phyloP scores from a whole-genome alignment of 495 filamentous ascomycete species.

The Pseudevernia furfuracea region DNA sequence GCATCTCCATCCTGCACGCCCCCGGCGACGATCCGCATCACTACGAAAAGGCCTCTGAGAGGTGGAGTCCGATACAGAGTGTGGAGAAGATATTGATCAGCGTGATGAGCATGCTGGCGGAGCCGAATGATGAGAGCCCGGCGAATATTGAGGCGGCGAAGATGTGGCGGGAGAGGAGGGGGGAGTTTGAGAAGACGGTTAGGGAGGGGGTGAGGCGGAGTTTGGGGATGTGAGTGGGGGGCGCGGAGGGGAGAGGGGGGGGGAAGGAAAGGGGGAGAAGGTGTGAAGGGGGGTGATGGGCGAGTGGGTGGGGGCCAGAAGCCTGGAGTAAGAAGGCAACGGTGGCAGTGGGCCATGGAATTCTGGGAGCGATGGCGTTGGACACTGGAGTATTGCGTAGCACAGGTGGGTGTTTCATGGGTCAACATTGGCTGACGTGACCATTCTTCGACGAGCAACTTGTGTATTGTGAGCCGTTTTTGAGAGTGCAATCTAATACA shows the following conservation, averaged over 20 bases:
- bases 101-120: slow-evolving; percentile 98
- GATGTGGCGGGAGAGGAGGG: slow-evolving; percentile 89
- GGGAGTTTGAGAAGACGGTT: slow-evolving; percentile 80
- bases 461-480: neutral
- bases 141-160: slow-evolving; percentile 97
- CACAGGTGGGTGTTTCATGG: neutral
- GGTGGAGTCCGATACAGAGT: slow-evolving; percentile 93
- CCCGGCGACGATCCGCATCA: slow-evolving; percentile 99
- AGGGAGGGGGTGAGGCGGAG: slow-evolving; percentile 68
- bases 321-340: neutral
- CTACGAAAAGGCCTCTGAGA: slow-evolving; percentile 92
- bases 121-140: slow-evolving; percentile 97
- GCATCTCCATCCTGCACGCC: slow-evolving; percentile 95
- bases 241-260: too few relatives aligned
- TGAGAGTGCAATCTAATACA: neutral
- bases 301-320: neutral
- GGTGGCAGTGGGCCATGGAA: neutral
- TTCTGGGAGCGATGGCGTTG: neutral
- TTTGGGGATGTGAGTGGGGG: slow-evolving; percentile 39
- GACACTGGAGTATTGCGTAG: neutral
- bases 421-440: neutral
- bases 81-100: slow-evolving; percentile 97
- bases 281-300: neutral
- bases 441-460: neutral
- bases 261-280: neutral